Conservation (phyloP, 176 grass and related monocot species). For the Eremochloa ophiuroides region DNA sequence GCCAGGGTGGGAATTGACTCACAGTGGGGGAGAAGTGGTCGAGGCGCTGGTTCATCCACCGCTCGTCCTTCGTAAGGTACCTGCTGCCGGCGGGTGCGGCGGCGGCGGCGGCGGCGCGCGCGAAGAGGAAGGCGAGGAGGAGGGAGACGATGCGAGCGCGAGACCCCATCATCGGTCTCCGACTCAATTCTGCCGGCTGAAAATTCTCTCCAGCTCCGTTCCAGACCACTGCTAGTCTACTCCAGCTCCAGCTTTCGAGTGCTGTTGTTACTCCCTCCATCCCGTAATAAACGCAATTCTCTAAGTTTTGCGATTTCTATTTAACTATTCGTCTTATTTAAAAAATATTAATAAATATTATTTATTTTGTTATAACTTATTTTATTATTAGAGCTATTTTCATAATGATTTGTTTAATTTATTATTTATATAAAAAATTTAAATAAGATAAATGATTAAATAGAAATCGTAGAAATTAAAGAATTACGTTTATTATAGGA, state of each 20-base stretch:
- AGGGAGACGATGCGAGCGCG: slow-evolving; percentile 19
- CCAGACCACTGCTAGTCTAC: neutral
- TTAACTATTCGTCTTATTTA: too few species aligned
- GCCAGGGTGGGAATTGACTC: neutral
- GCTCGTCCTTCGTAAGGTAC: slow-evolving; percentile 64
- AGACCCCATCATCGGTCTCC: slow-evolving; percentile 9
- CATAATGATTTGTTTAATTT: too few species aligned
- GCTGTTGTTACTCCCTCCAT: too few species aligned
- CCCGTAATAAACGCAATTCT: too few species aligned
- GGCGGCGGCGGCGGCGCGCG: slow-evolving; percentile 18
- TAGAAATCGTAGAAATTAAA: too few species aligned
- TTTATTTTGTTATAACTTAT: too few species aligned
- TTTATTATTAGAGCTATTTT: too few species aligned
- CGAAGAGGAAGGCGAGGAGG: slow-evolving; percentile 18
- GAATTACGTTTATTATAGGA: too few species aligned
- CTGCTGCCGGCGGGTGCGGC: neutral
- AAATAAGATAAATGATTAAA: too few species aligned
- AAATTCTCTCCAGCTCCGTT: neutral
- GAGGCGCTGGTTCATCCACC: slow-evolving; percentile 77
- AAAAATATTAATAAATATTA: too few species aligned
- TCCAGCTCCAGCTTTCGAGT: neutral
- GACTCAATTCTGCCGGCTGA: neutral
- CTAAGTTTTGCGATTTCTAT: too few species aligned
- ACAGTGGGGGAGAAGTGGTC: slow-evolving; percentile 97
- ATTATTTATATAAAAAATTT: too few species aligned